These are phyloP conservation scores for Globisporangium emineosum DNA, from an alignment of 352 stramenopile genomes.

Conservation along the genomic window DNA sequence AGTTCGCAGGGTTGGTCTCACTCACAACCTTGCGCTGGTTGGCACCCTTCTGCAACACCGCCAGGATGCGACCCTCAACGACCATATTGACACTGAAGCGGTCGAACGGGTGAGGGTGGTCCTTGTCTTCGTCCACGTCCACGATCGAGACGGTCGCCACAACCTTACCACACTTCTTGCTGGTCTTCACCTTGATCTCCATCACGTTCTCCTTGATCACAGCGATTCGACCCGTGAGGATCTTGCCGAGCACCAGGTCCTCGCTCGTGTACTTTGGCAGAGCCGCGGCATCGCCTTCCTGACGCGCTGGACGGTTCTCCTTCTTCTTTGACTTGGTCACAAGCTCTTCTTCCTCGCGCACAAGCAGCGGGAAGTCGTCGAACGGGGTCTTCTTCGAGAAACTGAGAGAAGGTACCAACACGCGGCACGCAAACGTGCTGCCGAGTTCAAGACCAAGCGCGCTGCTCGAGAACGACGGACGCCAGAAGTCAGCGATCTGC, in stretches of 20 bases:
- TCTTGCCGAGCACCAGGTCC: slow-evolving; percentile 62
- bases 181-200: slow-evolving; percentile 79
- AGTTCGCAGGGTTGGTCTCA: slow-evolving; percentile 69
- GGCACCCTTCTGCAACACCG: slow-evolving; percentile 64
- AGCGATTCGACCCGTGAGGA: slow-evolving; percentile 63
- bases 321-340: slow-evolving; percentile 33
- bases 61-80: slow-evolving; percentile 64
- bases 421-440: slow-evolving; percentile 32
- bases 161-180: slow-evolving; percentile 75
- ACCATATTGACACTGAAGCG: slow-evolving; percentile 71
- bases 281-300: slow-evolving; percentile 27
- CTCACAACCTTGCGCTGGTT: slow-evolving; percentile 87
- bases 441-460: slow-evolving; percentile 58
- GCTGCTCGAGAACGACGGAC: slow-evolving; percentile 51
- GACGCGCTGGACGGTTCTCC: slow-evolving; percentile 23
- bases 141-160: slow-evolving; percentile 76
- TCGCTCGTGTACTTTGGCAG: slow-evolving; percentile 70
- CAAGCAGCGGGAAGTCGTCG: slow-evolving; percentile 63
- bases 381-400: slow-evolving; percentile 63
- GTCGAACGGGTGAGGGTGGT: slow-evolving; percentile 74
- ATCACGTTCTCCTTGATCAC: slow-evolving; percentile 81
- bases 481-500: slow-evolving; percentile 77
- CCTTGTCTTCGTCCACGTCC: slow-evolving; percentile 65
- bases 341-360: slow-evolving; percentile 49
- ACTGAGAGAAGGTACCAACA: slow-evolving; percentile 41